phyloP scores from a whole-genome alignment of 2,329 filamentous ascomycete species.

The Alternaria ventricosa region DNA sequence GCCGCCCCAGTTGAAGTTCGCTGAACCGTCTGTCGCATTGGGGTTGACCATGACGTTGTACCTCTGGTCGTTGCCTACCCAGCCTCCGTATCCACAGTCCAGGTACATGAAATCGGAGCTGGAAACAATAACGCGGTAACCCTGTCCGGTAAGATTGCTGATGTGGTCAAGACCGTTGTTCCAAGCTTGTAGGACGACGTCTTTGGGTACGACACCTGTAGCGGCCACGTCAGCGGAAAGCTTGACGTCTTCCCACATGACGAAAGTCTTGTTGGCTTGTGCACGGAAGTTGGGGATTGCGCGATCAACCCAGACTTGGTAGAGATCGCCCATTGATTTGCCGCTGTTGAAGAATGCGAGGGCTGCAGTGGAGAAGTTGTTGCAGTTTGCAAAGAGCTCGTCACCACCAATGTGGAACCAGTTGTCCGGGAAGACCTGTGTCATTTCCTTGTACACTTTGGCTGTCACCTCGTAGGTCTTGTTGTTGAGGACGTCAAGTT shows the following conservation, averaged over 20 bases:
- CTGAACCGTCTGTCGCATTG: constrained; percentile 45
- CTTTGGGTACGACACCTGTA: constrained; percentile 57
- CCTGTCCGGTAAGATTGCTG: constrained; percentile 56
- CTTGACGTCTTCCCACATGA: constrained; percentile 65
- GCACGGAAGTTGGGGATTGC: constrained; percentile 59
- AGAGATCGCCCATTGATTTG: constrained; percentile 59
- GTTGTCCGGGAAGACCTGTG: constrained; percentile 58
- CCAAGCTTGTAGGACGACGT: constrained; percentile 63
- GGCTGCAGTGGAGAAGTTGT: constrained; percentile 62
- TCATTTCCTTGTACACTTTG: constrained; percentile 62
- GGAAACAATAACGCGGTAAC: constrained; percentile 64
- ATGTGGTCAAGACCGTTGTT: constrained; percentile 62
- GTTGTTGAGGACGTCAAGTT: constrained; percentile 63
- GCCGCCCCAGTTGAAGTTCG: constrained; percentile 64
- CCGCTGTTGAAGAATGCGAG: constrained; percentile 60
- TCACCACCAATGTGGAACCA: constrained; percentile 65
- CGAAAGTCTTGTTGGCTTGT: constrained; percentile 56
- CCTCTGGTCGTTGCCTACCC: constrained; percentile 61
- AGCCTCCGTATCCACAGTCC: constrained; percentile 63
- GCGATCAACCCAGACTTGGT: constrained; percentile 62
- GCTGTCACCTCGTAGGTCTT: constrained; percentile 62
- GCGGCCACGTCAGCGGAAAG: constrained; percentile 51
- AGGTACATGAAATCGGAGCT: constrained; percentile 63
- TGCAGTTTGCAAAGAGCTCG: constrained; percentile 63
- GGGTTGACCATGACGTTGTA: constrained; percentile 64